A percentile compares a stretch with the other conserved stretches of the same genome.
phyloP scores from a whole-genome alignment of 495 filamentous ascomycete species.

The Monascus purpureus region DNA sequence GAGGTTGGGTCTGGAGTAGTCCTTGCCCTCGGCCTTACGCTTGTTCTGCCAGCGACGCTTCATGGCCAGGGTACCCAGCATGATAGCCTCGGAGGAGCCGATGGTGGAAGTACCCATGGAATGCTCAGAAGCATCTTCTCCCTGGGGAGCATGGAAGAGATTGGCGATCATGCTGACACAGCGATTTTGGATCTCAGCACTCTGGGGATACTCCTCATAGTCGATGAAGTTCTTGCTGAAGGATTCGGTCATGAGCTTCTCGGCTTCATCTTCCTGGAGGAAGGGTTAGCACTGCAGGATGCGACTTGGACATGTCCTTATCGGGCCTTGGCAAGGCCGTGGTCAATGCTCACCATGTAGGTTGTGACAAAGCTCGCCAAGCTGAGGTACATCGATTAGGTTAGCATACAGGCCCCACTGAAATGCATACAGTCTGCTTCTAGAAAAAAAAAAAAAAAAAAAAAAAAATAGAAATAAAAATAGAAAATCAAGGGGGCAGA shows the following conservation, averaged over 20 bases:
- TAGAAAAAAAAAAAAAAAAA: neutral
- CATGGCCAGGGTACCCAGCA: conserved; percentile 82
- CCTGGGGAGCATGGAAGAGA: conserved; percentile 59
- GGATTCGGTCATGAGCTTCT: conserved; percentile 79
- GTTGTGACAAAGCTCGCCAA: conserved; percentile 72
- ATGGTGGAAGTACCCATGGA: conserved; percentile 77
- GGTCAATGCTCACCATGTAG: conserved; percentile 59
- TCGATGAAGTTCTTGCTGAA: conserved; percentile 91
- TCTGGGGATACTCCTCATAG: conserved; percentile 85
- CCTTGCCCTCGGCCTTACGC: conserved; percentile 63
- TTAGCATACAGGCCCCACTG: neutral
- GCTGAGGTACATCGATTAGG: conserved; percentile 18
- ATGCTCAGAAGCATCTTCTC: conserved; percentile 28
- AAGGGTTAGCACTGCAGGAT: too few species aligned
- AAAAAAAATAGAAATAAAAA: neutral
- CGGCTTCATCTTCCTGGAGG: conserved; percentile 72
- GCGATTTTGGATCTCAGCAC: conserved; percentile 80
- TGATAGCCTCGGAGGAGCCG: conserved; percentile 80
- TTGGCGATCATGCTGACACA: conserved; percentile 91
- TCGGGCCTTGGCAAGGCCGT: too few species aligned
- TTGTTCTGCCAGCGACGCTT: conserved; percentile 89
- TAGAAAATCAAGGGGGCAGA: too few species aligned
- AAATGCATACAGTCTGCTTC: neutral
- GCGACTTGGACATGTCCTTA: too few species aligned
- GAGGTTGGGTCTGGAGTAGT: conserved; percentile 65